These are phyloP conservation scores for Kodamaea kakaduensis DNA, from an alignment of 805 yeast genomes.

Conservation along the genomic window DNA sequence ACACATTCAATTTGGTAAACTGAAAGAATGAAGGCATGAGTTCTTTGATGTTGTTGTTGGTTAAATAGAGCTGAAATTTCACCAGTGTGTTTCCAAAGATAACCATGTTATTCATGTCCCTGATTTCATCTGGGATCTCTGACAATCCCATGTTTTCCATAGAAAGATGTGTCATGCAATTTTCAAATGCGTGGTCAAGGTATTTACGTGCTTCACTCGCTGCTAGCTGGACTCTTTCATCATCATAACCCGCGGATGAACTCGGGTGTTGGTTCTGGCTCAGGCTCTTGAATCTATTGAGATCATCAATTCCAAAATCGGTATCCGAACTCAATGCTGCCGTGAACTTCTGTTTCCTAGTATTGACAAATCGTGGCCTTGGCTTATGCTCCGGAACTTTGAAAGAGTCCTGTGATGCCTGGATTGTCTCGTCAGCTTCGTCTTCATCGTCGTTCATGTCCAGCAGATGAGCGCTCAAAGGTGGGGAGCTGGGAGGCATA, in stretches of 20 bases:
- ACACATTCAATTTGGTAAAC: constrained; percentile 46
- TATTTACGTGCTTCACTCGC: constrained; percentile 35
- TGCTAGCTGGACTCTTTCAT: constrained; percentile 13
- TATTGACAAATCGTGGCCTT: constrained; percentile 7
- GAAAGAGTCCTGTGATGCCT: constrained; percentile 1
- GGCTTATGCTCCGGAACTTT: constrained; percentile 1
- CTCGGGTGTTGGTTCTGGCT: constrained; percentile 27
- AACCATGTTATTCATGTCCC: constrained; percentile 55
- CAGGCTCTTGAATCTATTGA: constrained; percentile 35
- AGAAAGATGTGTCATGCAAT: constrained; percentile 39
- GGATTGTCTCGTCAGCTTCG: constrained; percentile 3
- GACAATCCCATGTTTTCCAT: constrained; percentile 46
- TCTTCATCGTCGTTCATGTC: constrained; percentile 7
- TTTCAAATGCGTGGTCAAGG: constrained; percentile 47
- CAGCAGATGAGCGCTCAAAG: constrained; percentile 5
- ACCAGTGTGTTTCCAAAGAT: constrained; percentile 25
- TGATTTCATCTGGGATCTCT: constrained; percentile 54
- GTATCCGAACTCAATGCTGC: constrained; percentile 31
- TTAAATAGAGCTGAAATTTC: constrained; percentile 46
- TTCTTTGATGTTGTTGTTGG: constrained; percentile 45
- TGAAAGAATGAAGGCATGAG: constrained; percentile 51
- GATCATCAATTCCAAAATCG: constrained; percentile 50
- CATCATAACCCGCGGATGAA: constrained; percentile 22
- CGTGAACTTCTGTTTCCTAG: constrained; percentile 2
- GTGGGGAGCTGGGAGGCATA: constrained; percentile 10